Conservation (phyloP, 257 asterid species). For the Gentiana macrophylla region DNA sequence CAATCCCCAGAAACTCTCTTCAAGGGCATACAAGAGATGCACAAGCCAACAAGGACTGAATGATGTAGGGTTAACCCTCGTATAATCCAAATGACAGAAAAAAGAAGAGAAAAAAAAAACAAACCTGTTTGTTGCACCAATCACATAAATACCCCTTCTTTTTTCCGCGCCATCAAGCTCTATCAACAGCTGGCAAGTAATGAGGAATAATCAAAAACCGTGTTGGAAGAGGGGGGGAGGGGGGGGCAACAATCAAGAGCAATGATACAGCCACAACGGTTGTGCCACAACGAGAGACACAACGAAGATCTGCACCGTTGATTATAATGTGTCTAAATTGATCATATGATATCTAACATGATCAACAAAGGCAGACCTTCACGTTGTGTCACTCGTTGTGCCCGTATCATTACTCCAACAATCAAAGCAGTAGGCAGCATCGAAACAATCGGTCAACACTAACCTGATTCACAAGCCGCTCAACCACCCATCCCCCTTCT, state of each 20-base stretch:
- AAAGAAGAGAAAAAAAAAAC: background rate
- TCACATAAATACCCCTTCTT: constrained; percentile 61
- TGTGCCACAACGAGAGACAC: no score
- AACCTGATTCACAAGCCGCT: constrained; percentile 67
- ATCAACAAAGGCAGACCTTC: no score
- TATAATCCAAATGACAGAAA: constrained; percentile 5
- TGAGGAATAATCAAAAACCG: background rate
- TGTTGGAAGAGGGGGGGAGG: no score
- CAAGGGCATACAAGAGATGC: background rate
- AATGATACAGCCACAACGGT: background rate
- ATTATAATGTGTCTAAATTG: no score
- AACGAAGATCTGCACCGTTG: no score
- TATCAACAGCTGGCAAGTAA: constrained; percentile 52
- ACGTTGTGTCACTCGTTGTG: no score
- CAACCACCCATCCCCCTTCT: constrained; percentile 84
- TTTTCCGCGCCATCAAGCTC: constrained; percentile 84
- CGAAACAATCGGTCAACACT: background rate
- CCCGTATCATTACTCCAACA: no score
- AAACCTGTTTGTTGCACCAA: constrained; percentile 93
- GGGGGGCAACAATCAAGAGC: constrained; percentile 8
- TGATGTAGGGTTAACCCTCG: background rate
- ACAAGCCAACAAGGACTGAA: background rate
- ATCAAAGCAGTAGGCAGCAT: background rate
- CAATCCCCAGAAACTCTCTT: no score
- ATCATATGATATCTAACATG: no score